These are phyloP conservation scores for Colletotrichum sansevieriae DNA, from an alignment of 2,329 filamentous ascomycete species.

Conservation along the genomic window DNA sequence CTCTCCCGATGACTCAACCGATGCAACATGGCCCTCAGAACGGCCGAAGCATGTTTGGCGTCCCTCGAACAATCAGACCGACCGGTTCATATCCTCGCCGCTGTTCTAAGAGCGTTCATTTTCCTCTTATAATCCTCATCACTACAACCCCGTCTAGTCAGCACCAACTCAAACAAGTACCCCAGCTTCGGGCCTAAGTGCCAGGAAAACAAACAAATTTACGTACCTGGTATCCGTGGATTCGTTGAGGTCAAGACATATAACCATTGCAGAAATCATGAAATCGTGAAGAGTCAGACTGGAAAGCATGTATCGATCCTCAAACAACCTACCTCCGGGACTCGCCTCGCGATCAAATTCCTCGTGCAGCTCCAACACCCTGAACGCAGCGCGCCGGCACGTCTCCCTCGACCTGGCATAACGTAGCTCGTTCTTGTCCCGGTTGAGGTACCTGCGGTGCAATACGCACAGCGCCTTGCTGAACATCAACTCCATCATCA, in stretches of 20 bases:
- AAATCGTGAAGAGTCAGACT: slow-evolving; percentile 69
- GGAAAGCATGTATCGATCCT: slow-evolving; percentile 66
- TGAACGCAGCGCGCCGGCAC: slow-evolving; percentile 58
- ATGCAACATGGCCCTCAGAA: slow-evolving; percentile 57
- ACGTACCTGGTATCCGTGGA: slow-evolving; percentile 54
- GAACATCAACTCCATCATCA: slow-evolving; percentile 63
- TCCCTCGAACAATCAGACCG: slow-evolving; percentile 55
- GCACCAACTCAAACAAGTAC: background rate
- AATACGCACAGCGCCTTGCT: slow-evolving; percentile 64
- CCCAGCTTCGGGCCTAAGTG: too few species aligned
- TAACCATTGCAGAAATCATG: slow-evolving; percentile 70
- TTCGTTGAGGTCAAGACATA: slow-evolving; percentile 65
- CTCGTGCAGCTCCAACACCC: slow-evolving; percentile 60
- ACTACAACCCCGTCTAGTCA: slow-evolving; percentile 42
- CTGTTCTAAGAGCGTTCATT: slow-evolving; percentile 53
- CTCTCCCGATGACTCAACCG: slow-evolving; percentile 28
- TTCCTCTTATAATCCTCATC: slow-evolving; percentile 51
- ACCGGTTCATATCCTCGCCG: slow-evolving; percentile 58
- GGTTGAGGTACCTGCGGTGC: slow-evolving; percentile 61
- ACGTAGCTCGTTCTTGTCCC: slow-evolving; percentile 51
- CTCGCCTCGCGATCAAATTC: slow-evolving; percentile 61
- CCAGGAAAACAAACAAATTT: too few species aligned
- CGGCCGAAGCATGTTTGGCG: slow-evolving; percentile 57
- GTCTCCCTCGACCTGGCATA: slow-evolving; percentile 56
- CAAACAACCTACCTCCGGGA: slow-evolving; percentile 64